Conservation (phyloP, 495 filamentous ascomycete species). For the Gamarada debralockiae region DNA sequence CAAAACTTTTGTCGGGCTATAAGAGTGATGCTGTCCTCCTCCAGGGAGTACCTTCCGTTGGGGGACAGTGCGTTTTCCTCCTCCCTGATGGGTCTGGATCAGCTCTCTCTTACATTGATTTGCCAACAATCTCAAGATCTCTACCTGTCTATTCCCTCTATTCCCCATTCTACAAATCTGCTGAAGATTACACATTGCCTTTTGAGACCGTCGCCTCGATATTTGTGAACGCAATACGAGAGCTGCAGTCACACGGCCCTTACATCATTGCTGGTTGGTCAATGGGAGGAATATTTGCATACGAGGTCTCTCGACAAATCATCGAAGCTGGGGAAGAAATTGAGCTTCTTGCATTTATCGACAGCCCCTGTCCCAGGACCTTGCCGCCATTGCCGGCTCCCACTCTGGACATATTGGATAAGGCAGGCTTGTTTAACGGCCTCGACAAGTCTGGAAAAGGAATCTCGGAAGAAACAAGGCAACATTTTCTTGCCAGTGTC, state of each 20-base stretch:
- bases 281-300: slow-evolving; percentile 81
- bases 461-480: neutral
- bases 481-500: too few relatives aligned
- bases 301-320: slow-evolving; percentile 72
- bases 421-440: neutral
- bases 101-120: slow-evolving; percentile 53
- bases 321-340: slow-evolving; percentile 64
- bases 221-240: slow-evolving; percentile 59
- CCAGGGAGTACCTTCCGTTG: neutral
- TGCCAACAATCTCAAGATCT: slow-evolving; percentile 42
- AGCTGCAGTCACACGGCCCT: slow-evolving; percentile 58
- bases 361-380: neutral
- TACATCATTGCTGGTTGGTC: slow-evolving; percentile 76
- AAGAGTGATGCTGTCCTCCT: neutral
- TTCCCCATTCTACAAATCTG: slow-evolving; percentile 38
- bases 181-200: slow-evolving; percentile 49
- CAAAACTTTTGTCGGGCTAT: neutral
- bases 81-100: slow-evolving; percentile 76
- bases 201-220: slow-evolving; percentile 46
- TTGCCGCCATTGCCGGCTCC: neutral
- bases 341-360: slow-evolving; percentile 6
- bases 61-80: too few relatives aligned
- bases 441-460: too few relatives aligned
- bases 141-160: slow-evolving; percentile 57
- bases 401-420: neutral